Percentiles rank a stretch among this genome's conserved stretches.
phyloP scores from a whole-genome alignment of 164 flowering plant species.

The Nymphaea colorata region DNA sequence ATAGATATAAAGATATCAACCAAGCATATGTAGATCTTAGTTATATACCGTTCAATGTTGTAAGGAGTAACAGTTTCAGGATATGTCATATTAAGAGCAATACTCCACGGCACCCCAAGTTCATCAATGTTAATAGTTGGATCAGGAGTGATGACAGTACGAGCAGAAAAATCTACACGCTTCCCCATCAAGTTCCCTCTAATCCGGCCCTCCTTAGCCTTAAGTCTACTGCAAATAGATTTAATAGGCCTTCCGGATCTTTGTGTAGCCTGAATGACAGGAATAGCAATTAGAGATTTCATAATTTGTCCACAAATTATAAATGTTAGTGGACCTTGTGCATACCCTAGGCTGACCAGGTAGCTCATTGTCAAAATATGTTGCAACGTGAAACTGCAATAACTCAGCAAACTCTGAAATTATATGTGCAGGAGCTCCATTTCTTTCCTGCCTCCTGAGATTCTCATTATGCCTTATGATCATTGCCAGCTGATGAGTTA shows the following conservation, averaged over 20 bases:
- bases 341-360: slow-evolving; percentile 98
- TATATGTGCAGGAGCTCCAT: slow-evolving; percentile 97
- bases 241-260: slow-evolving; percentile 95
- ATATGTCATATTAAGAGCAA: slow-evolving; percentile 90
- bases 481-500: slow-evolving; percentile 97
- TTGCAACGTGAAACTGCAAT: slow-evolving; percentile 93
- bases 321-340: not conserved
- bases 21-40: too few species aligned
- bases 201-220: slow-evolving; percentile 97
- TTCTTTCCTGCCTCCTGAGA: slow-evolving; percentile 81
- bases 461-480: slow-evolving; percentile 91
- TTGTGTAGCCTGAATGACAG: slow-evolving; percentile 69
- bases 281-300: not conserved
- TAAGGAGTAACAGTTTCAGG: slow-evolving; percentile 99
- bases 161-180: slow-evolving; percentile 95
- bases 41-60: slow-evolving; percentile 76
- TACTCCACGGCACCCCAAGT: slow-evolving; percentile 99
- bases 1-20: too few species aligned
- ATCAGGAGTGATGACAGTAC: slow-evolving; percentile 97
- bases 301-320: not conserved
- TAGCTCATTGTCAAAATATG: slow-evolving; percentile 92
- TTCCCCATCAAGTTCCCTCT: slow-evolving; percentile 99
- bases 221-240: slow-evolving; percentile 94
- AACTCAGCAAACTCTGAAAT: slow-evolving; percentile 94
- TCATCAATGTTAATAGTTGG: slow-evolving; percentile 96